A percentile compares a stretch with the other conserved stretches of the same genome.
Evolutionary conservation across 2,329 filamentous ascomycete genomes (phyloP).

Genomic region (Stachybotrys chartarum): DNA sequence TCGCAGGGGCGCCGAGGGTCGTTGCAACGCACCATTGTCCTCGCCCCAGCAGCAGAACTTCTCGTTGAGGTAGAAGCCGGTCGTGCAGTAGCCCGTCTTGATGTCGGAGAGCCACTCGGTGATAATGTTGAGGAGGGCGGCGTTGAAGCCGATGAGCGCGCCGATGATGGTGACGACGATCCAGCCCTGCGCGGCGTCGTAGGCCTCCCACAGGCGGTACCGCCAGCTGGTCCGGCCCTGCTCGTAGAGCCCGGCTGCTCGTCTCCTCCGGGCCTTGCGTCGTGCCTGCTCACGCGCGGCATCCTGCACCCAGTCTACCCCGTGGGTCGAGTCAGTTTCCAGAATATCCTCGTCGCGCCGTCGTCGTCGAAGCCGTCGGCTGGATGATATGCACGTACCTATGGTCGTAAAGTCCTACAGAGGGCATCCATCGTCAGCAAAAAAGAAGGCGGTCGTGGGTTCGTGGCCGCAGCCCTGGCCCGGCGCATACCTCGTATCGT

Average conservation of each 20-base stretch:
- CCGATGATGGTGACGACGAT: conserved; percentile 93
- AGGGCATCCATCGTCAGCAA: no score
- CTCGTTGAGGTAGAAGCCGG: conserved; percentile 95
- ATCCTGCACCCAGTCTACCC: conserved; percentile 91
- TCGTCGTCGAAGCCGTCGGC: background rate
- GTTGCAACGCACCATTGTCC: conserved; percentile 56
- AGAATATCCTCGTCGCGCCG: background rate
- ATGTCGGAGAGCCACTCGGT: conserved; percentile 97
- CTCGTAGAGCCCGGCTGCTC: conserved; percentile 66
- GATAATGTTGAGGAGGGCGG: conserved; percentile 86
- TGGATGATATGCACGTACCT: conserved; percentile 36
- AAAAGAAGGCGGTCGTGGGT: no score
- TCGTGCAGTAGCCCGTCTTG: conserved; percentile 92
- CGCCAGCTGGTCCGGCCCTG: conserved; percentile 68
- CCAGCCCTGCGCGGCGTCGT: conserved; percentile 96
- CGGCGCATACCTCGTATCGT: conserved; percentile 66
- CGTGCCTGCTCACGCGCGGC: conserved; percentile 83
- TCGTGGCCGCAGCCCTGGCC: background rate
- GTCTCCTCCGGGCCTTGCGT: conserved; percentile 66
- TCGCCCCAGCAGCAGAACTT: conserved; percentile 97
- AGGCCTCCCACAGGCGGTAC: conserved; percentile 73
- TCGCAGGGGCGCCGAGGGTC: background rate
- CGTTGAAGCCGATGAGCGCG: conserved; percentile 86
- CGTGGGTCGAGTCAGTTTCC: background rate
- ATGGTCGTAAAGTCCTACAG: conserved; percentile 84